phyloP scores from a whole-genome alignment of 768 basidiomycete species.

The Russula olivacea region DNA sequence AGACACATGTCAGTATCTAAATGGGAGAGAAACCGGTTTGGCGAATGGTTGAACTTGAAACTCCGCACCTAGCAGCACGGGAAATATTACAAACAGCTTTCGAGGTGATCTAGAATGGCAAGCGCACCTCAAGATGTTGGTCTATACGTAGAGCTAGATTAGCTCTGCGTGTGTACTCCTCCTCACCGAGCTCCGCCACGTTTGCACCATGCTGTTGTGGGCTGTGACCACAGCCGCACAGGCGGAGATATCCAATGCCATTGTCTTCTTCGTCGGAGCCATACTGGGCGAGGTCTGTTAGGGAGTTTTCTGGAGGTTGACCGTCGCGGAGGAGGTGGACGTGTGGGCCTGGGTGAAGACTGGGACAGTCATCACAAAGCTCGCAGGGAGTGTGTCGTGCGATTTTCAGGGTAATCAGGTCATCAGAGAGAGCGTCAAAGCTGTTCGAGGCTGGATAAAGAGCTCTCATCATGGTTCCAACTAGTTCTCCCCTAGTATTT shows the following conservation, averaged over 20 bases:
- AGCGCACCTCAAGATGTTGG: constrained; percentile 69
- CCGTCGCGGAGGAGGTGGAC: constrained; percentile 55
- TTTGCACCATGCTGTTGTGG: constrained; percentile 63
- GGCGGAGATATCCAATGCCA: constrained; percentile 46
- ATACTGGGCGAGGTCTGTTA: constrained; percentile 55
- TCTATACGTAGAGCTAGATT: constrained; percentile 76
- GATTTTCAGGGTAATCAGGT: constrained; percentile 63
- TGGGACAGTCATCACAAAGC: constrained; percentile 57
- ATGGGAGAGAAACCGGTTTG: background rate
- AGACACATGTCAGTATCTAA: background rate
- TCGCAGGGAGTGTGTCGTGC: constrained; percentile 76
- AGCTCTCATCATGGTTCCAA: constrained; percentile 45
- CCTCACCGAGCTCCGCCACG: constrained; percentile 45
- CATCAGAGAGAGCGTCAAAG: constrained; percentile 42
- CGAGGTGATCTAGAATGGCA: constrained; percentile 7
- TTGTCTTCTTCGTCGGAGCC: constrained; percentile 66
- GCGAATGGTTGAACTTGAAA: constrained; percentile 24
- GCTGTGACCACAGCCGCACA: constrained; percentile 66
- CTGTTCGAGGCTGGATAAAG: constrained; percentile 62
- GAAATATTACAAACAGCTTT: constrained; percentile 9
- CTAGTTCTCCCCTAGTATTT: background rate
- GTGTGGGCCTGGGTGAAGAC: constrained; percentile 58
- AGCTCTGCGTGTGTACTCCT: constrained; percentile 65
- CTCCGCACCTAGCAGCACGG: constrained; percentile 24
- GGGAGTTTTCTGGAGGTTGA: constrained; percentile 39